A percentile compares a stretch with the other conserved stretches of the same genome.
phyloP scores from a whole-genome alignment of 805 yeast species.

The Lachancea nothofagi region DNA sequence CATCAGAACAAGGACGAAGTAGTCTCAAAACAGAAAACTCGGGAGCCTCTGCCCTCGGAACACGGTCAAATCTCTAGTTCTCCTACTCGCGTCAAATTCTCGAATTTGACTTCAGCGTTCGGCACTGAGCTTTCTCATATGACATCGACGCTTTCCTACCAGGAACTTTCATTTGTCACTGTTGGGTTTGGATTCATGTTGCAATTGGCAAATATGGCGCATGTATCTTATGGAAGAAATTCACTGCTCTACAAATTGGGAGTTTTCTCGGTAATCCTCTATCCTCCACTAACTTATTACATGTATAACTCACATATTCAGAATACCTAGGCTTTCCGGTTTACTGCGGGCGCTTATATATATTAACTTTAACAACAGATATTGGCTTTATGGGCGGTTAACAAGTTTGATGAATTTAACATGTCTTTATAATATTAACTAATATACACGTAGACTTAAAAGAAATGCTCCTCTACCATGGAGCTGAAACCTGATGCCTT shows the following conservation, averaged over 20 bases:
- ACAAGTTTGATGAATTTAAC: no score
- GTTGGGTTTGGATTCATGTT: constrained; percentile 23
- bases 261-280: constrained; percentile 16
- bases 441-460: constrained; percentile 6
- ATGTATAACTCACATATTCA: constrained; percentile 4
- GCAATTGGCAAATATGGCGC: constrained; percentile 19
- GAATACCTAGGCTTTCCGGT: background rate
- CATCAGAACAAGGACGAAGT: constrained; percentile 11
- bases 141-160: constrained; percentile 16
- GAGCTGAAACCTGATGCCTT: constrained; percentile 5
- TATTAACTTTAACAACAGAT: no score
- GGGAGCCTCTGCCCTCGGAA: no score
- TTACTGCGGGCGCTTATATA: no score
- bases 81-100: no score
- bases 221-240: constrained; percentile 17
- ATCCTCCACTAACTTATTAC: constrained; percentile 15
- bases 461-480: background rate
- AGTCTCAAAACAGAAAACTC: constrained; percentile 7
- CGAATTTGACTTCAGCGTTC: constrained; percentile 3
- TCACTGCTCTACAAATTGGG: constrained; percentile 18
- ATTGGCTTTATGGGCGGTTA: background rate
- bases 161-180: constrained; percentile 19
- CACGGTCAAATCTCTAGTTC: no score
- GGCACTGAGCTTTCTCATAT: background rate
- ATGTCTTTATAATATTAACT: background rate